Evolutionary conservation across 2,329 filamentous ascomycete genomes (phyloP).

Genomic region (Colletotrichum cuscutae): DNA sequence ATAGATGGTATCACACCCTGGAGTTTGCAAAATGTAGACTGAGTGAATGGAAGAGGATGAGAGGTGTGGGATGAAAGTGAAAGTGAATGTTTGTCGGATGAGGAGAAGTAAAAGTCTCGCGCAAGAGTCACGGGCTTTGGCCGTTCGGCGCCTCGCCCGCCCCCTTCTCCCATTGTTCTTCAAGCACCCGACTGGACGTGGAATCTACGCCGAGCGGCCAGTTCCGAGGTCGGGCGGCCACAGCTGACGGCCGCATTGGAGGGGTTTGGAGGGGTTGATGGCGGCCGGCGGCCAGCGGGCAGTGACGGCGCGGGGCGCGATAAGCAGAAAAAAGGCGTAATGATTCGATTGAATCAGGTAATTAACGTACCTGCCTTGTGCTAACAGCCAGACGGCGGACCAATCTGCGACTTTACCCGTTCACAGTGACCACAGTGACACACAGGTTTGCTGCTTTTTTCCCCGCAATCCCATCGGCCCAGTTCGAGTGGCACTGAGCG

Average conservation of each 20-base stretch:
- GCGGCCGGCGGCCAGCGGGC: constrained; percentile 19
- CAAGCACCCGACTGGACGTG: neutral
- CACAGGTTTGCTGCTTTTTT: neutral
- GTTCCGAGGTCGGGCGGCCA: constrained; percentile 43
- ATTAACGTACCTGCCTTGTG: neutral
- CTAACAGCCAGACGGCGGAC: constrained; percentile 11
- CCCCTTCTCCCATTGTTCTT: neutral
- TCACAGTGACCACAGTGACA: neutral
- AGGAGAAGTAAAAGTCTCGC: constrained; percentile 1
- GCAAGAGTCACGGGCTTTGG: constrained; percentile 12
- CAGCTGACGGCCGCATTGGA: constrained; percentile 21
- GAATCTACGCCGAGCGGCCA: constrained; percentile 41
- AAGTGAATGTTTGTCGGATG: neutral
- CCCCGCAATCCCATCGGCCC: neutral
- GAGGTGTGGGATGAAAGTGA: neutral
- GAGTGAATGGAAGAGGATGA: neutral
- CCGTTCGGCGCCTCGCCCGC: neutral
- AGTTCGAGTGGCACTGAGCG: neutral
- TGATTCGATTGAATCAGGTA: constrained; percentile 27
- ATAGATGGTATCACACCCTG: neutral
- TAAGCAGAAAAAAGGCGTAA: constrained; percentile 21
- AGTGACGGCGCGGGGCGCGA: constrained; percentile 1
- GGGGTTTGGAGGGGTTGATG: neutral
- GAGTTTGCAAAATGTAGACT: neutral
- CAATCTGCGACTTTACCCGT: constrained; percentile 12